These are phyloP conservation scores for Kalmusia sp. DNA, from an alignment of 2,329 filamentous ascomycete genomes.

Conservation along the genomic window DNA sequence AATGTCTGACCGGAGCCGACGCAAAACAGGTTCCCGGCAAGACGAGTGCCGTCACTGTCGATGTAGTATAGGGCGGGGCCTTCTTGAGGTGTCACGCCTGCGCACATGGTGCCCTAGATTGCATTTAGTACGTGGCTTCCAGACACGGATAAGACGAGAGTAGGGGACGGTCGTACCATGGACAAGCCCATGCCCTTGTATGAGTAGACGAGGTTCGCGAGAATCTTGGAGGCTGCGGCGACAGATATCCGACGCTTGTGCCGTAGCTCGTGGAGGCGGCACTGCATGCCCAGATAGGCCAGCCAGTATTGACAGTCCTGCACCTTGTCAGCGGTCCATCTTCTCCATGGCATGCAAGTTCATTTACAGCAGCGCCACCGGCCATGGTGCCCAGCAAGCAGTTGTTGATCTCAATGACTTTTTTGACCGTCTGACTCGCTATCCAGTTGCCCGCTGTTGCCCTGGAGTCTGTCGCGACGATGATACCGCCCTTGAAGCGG, in stretches of 20 bases:
- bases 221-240: constrained; percentile 95
- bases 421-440: constrained; percentile 99
- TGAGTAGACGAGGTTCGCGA: constrained; percentile 95
- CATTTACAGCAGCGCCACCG: constrained; percentile 83
- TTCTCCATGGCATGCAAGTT: not conserved
- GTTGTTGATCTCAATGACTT: constrained; percentile 98
- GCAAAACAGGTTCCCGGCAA: constrained; percentile 95
- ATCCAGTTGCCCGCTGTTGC: constrained; percentile 99
- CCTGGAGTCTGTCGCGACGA: constrained; percentile 96
- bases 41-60: constrained; percentile 92
- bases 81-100: constrained; percentile 93
- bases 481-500: constrained; percentile 97
- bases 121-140: constrained; percentile 15
- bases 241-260: constrained; percentile 99
- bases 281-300: constrained; percentile 98
- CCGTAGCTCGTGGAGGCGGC: constrained; percentile 96
- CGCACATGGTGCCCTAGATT: constrained; percentile 87
- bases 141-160: not conserved
- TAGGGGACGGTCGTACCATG: constrained; percentile 63
- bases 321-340: constrained; percentile 21
- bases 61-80: constrained; percentile 99
- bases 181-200: constrained; percentile 99
- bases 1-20: constrained; percentile 98
- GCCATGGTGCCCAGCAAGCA: constrained; percentile 97
- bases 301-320: constrained; percentile 99